Conservation (phyloP, 108 stramenopile genomes). For the Epipyxis sp. region DNA sequence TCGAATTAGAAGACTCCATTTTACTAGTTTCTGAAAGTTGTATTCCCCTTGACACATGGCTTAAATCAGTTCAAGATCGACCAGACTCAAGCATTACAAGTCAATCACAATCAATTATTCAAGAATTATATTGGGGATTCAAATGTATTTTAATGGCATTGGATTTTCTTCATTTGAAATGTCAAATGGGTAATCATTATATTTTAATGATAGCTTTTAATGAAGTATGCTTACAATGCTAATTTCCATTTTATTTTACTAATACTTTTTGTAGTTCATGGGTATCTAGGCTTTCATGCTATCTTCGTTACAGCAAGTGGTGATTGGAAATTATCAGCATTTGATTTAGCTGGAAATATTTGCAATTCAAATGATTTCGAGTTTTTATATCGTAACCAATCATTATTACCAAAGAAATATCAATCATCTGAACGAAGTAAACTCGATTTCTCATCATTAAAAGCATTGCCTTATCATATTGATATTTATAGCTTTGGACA, state of each 20-base stretch:
- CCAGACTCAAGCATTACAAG: not conserved
- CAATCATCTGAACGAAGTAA: not conserved
- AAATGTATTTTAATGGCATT: constrained; percentile 15
- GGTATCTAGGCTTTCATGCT: not conserved
- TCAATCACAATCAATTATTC: not conserved
- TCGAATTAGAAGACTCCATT: not conserved
- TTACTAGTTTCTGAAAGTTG: constrained; percentile 4
- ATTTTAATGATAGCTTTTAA: too few relatives aligned
- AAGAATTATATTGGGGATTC: constrained; percentile 22
- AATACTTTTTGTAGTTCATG: constrained; percentile 14
- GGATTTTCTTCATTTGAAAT: constrained; percentile 11
- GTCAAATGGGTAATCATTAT: too few relatives aligned
- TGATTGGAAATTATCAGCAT: constrained; percentile 12
- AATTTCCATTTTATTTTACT: too few relatives aligned
- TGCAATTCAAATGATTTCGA: not conserved
- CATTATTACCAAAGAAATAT: not conserved
- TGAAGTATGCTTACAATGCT: too few relatives aligned
- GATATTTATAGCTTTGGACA: constrained; percentile 19
- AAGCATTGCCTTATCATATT: not conserved
- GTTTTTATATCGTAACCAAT: not conserved
- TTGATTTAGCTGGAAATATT: constrained; percentile 8
- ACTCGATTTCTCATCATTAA: too few relatives aligned
- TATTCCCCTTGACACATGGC: not conserved
- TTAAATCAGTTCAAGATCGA: not conserved
- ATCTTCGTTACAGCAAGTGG: constrained; percentile 19